A percentile compares a stretch with the other conserved stretches of the same genome.
Evolutionary conservation across 805 yeast species (phyloP).

Genomic region (Pichia sporocuriosa): DNA sequence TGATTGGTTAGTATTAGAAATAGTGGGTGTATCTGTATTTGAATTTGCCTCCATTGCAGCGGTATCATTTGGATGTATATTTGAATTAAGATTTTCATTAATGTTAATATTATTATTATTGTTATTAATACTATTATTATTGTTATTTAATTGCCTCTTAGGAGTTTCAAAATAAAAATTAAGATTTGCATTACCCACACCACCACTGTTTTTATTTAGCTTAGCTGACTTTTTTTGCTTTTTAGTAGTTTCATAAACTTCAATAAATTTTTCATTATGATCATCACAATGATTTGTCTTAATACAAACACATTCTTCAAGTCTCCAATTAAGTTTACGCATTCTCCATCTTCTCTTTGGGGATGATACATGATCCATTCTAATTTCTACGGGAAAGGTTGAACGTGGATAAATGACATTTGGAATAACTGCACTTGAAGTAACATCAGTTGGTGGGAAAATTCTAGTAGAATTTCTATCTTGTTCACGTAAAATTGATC

Average conservation of each 20-base stretch:
- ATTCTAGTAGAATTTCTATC: constrained; percentile 84
- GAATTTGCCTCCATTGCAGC: constrained; percentile 1
- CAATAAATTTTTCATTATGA: constrained; percentile 47
- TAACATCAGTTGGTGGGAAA: constrained; percentile 91
- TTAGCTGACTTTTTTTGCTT: constrained; percentile 22
- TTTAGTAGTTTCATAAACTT: constrained; percentile 36
- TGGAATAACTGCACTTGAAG: constrained; percentile 83
- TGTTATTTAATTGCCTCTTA: constrained; percentile 12
- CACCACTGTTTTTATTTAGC: constrained; percentile 25
- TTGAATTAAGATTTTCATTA: not conserved
- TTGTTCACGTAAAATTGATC: constrained; percentile 75
- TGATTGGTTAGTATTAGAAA: not conserved
- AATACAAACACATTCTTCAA: constrained; percentile 75
- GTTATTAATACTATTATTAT: constrained; percentile 8
- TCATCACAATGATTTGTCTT: constrained; percentile 49
- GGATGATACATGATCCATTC: constrained; percentile 62
- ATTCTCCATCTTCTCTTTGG: constrained; percentile 78
- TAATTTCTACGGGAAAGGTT: constrained; percentile 73
- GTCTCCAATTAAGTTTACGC: constrained; percentile 82
- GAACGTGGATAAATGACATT: constrained; percentile 86
- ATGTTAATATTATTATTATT: constrained; percentile 3
- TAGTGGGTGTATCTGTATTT: not conserved
- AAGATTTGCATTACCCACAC: constrained; percentile 20
- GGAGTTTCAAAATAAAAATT: constrained; percentile 27
- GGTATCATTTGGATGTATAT: not conserved